Evolutionary conservation across 768 basidiomycete genomes (phyloP), one percentile per base, ranked within the genome.

Genomic region (Pluteus cervinus): DNA sequence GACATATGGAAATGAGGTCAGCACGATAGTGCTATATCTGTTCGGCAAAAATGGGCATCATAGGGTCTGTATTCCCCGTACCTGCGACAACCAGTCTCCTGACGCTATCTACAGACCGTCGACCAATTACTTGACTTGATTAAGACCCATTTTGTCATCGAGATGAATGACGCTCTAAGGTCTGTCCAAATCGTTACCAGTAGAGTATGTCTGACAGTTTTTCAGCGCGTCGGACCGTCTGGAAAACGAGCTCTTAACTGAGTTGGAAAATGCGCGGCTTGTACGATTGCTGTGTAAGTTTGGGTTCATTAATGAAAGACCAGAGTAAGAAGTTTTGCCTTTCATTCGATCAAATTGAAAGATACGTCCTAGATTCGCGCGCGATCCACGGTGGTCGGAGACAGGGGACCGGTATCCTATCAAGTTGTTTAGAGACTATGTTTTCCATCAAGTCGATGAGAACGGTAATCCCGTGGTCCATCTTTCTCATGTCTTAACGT

Each of bases 261-360:
- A 98, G 55, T 69, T 98, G 15, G 96, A 98, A 66, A 98, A 99
- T 51, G 91, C 86, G 1, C 73, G 96, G 18, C 68, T 98, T 7
- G 86, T 97, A 21, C 73, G 96, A 33, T 60, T 98, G 34, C 64
- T 98, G 43, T 81, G 81, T 58, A 99, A 98, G 63, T 83, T 99
- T 49, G 91, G 91, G 1, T 98, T 99, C 60, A 97, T 99, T 65
- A 98, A 98, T 56, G 96, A 99, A 55, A 74, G 96, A n/a, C 94
- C 96, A 3, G 96, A 98, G 91, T 97, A 54, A 39, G 87, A 20
- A 17, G 3, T 7, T 17, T 40, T 4, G 17, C 38, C 16, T 20
- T 21, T 15, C 30, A 22, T 21, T 21, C 20, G 6, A 29, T 37
- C 4, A 11, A 16, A 11, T 29, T 7, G 17, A 11, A 7, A 23